These are phyloP conservation scores for Solanum chiquidenum DNA, from an alignment of 257 asterid genomes.

Conservation along the genomic window DNA sequence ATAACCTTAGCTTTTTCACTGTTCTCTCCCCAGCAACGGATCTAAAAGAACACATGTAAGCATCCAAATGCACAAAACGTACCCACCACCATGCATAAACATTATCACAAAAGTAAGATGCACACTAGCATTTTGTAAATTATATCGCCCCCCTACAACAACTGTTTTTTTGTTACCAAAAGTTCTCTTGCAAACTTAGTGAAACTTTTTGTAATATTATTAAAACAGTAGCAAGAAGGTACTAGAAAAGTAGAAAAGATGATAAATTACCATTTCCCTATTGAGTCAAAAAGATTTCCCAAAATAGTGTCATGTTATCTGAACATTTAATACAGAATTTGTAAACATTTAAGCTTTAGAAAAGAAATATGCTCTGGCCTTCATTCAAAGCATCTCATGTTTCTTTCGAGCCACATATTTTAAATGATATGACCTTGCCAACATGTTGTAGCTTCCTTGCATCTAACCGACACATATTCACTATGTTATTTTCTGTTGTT, in stretches of 20 bases:
- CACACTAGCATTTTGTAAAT: neutral
- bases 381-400: neutral
- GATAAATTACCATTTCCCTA: neutral
- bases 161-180: neutral
- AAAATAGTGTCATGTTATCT: neutral
- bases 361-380: neutral
- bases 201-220: neutral
- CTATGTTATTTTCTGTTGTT: neutral
- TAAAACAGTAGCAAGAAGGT: neutral
- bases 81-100: neutral
- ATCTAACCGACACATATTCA: neutral
- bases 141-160: neutral
- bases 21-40: conserved; percentile 76
- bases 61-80: neutral
- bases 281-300: neutral
- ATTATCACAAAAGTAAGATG: neutral
- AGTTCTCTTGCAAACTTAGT: neutral
- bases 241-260: neutral
- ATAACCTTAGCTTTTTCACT: conserved; percentile 82
- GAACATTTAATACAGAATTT: neutral
- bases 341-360: neutral
- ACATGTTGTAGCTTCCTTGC: neutral
- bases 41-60: conserved; percentile 15
- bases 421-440: neutral
- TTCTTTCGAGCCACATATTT: neutral